Evolutionary conservation across 805 yeast genomes (phyloP), one percentile per base, ranked within the genome.

Genomic region (Danielia oregonensis): DNA sequence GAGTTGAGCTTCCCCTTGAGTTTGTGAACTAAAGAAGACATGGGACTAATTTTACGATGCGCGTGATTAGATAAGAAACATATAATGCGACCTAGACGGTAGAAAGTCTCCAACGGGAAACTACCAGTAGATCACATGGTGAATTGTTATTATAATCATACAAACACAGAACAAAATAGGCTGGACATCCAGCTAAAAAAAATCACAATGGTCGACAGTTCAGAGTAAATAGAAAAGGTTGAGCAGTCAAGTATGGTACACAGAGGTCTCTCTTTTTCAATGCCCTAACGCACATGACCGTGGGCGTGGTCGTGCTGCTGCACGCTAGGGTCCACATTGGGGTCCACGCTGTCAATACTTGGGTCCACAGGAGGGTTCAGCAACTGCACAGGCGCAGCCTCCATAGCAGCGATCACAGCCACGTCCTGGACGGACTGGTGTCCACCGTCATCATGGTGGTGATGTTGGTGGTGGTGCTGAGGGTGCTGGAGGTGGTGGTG

Each of bases 241-340:
- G 33, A 32, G 11, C 12, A 17, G 28, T 8, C 11, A 10, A 24
- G 17, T 26, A 26, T 26, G 28, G 28, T 26, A 26, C 28, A 26
- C 28, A 15, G 26, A 11, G 28, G 15, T 13, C 17, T 26, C 17
- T 12, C 28, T 11, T 11, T 14, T 15, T 19, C 19, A 11, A 8
- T 29, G 24, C 24, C 24, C 30, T 37, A 44, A 42, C 43, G 45
- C 29, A 46, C 49, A 30, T 42, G 51, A 37, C 55, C 55, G 45
- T 58, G 65, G 15, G 65, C 52, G 37, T 63, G 65, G 48, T 63
- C 68, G 39, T 63, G 68, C 19, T 61, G 68, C 44, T 59, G 69
- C 30, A 63, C 70, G 38, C 62, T 61, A 4, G 70, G 68, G 44
- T 64, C 70, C 26, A 66, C 70, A 40, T 63, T 65, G 7, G 71